Conservation (phyloP, 2,329 filamentous ascomycete genomes). For the Aspergillus pseudonomiae region DNA sequence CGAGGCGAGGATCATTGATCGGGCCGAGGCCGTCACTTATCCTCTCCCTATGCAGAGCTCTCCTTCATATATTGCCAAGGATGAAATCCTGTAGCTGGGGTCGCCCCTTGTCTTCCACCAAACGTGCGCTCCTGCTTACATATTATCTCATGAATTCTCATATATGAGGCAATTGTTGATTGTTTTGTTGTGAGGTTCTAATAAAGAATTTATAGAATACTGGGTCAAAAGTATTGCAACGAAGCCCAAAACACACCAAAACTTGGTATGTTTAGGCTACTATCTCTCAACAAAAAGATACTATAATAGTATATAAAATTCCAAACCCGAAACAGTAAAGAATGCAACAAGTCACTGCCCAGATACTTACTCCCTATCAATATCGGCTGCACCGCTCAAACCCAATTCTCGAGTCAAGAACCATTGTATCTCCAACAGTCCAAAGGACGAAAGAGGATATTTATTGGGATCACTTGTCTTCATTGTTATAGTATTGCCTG, state of each 20-base stretch:
- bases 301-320: no score
- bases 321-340: no score
- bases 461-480: background rate
- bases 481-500: background rate
- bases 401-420: background rate
- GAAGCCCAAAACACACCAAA: no score
- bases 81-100: background rate
- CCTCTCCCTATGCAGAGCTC: background rate
- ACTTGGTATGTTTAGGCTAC: no score
- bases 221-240: no score
- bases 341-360: background rate
- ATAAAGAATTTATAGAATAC: no score
- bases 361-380: background rate
- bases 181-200: no score
- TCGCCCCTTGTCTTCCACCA: no score
- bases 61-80: background rate
- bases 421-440: background rate
- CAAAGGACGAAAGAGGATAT: background rate
- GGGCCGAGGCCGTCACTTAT: background rate
- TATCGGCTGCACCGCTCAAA: background rate
- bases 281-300: no score
- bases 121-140: no score
- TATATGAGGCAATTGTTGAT: no score
- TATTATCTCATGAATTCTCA: no score
- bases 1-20: background rate